Conservation (phyloP, 179 eudicot species). For the Drosera spatulata region DNA sequence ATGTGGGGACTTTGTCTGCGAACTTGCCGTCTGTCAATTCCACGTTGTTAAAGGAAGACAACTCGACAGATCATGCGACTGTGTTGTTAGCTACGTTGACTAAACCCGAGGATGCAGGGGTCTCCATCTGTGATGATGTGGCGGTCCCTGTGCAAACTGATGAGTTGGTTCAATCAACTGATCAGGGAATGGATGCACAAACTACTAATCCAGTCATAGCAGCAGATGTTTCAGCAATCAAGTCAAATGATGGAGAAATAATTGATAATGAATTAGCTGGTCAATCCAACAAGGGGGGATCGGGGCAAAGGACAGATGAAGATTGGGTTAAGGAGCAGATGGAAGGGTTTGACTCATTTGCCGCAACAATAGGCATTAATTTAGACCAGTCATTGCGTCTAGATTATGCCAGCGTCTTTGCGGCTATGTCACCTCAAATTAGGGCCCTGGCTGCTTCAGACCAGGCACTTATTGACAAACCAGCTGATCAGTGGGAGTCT, state of each 20-base stretch:
- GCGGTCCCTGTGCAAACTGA: conserved; percentile 12
- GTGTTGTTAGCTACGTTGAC: conserved; percentile 12
- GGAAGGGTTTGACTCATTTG: conserved; percentile 20
- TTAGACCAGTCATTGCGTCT: conserved; percentile 9
- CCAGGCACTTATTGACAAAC: conserved; percentile 11
- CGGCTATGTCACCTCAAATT: conserved; percentile 14
- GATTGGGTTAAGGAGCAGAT: conserved; percentile 13
- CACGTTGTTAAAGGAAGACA: conserved; percentile 15
- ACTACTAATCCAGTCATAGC: conserved; percentile 16
- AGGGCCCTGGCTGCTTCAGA: conserved; percentile 11
- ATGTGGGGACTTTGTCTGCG: conserved; percentile 10
- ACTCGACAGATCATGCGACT: conserved; percentile 14
- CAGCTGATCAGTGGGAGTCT: conserved; percentile 2
- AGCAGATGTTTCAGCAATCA: conserved; percentile 12
- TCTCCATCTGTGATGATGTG: conserved; percentile 13
- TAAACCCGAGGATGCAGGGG: conserved; percentile 9
- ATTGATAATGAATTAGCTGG: conserved; percentile 9
- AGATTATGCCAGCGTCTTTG: conserved; percentile 8
- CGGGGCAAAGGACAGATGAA: conserved; percentile 9
- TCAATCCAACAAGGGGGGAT: conserved; percentile 5
- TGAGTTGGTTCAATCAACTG: conserved; percentile 12
- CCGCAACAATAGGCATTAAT: conserved; percentile 8
- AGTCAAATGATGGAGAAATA: conserved; percentile 12
- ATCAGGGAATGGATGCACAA: conserved; percentile 18
- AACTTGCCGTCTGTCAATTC: conserved; percentile 17